Base-by-base conservation (phyloP, 2,329 filamentous ascomycete species). In the Xylariales sp. region DNA sequence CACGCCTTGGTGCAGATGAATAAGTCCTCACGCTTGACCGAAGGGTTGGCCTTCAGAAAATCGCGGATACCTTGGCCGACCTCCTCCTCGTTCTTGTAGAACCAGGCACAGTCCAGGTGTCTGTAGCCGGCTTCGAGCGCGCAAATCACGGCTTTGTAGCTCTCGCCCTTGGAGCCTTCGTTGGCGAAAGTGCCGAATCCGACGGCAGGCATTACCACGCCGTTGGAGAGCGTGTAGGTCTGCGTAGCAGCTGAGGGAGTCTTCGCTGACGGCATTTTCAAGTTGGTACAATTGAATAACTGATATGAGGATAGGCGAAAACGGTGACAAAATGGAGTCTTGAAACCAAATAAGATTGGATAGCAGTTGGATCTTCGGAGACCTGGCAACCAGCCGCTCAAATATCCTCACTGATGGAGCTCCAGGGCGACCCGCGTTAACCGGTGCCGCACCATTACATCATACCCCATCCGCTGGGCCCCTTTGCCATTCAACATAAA, bases 1-100 rank as follows among this genome's bases (percentile, higher is more conserved):
- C 83, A 81, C 28, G 85, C 70, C 65, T 85, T 86, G 45, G 79
- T 83, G 41, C 79, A 83, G 41, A 78, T 56, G 66, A 72, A 78
- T 50, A 78, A 66, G 43, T 77, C 66, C 35, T 67, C 61, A 18
- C 74, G 66, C 38, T 70, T 67, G 6, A 77, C 66, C 1, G 69
- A 70, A 7, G 57, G 47, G 54, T 57, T 61, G 40, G 57, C 52
- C 46, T 48, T 52, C 18, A 61, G 52, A 49, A 64, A 65, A 49
- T 66, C 72, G 38, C 67, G 68, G 49, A 81, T 70, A 15, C 71
- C 77, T 17, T 69, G 59, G 36, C 78, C 77, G 24, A 81, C 74
- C 54, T 81, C 77, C 8, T 60, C 60, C 54, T 81, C 83, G 56
- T 88, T 88, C 52, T 75, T 72, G 59, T 88, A 88, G 46, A 80